Conservation (phyloP, 1,139 yeast genomes). For the Suhomyces wounanorum region DNA sequence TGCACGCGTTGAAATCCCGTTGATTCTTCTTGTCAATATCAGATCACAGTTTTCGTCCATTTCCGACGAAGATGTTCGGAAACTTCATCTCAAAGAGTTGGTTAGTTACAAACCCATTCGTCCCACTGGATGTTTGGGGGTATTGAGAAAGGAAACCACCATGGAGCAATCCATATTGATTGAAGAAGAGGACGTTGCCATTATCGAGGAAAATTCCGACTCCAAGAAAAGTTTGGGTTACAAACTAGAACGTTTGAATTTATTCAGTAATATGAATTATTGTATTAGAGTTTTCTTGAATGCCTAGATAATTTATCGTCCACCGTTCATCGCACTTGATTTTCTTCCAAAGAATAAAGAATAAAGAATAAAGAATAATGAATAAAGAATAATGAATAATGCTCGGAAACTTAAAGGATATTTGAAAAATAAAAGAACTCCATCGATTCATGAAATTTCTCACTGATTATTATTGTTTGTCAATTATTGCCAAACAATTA, state of each 20-base stretch:
- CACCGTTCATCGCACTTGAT: too few species aligned
- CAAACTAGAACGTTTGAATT: slow-evolving; percentile 9
- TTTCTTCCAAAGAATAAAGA: too few species aligned
- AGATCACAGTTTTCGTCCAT: slow-evolving; percentile 5
- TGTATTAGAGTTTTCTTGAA: slow-evolving; percentile 16
- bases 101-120: slow-evolving; percentile 9
- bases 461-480: too few species aligned
- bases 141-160: slow-evolving; percentile 13
- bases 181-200: slow-evolving; percentile 13
- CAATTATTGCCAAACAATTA: too few species aligned
- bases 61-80: slow-evolving; percentile 5
- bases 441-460: too few species aligned
- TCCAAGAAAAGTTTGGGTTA: slow-evolving; percentile 15
- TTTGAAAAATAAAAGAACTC: too few species aligned
- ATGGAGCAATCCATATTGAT: slow-evolving; percentile 8
- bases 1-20: slow-evolving; percentile 10
- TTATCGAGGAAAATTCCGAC: slow-evolving; percentile 4
- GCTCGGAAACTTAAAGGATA: too few species aligned
- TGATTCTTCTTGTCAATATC: slow-evolving; percentile 7
- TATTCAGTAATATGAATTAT: slow-evolving; percentile 15
- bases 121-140: slow-evolving; percentile 7
- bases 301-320: slow-evolving; percentile 1
- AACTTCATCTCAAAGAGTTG: slow-evolving; percentile 5
- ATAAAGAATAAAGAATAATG: too few species aligned
- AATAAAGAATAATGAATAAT: too few species aligned